Conservation (phyloP, 495 filamentous ascomycete genomes). For the Lophiotrema nucula region DNA sequence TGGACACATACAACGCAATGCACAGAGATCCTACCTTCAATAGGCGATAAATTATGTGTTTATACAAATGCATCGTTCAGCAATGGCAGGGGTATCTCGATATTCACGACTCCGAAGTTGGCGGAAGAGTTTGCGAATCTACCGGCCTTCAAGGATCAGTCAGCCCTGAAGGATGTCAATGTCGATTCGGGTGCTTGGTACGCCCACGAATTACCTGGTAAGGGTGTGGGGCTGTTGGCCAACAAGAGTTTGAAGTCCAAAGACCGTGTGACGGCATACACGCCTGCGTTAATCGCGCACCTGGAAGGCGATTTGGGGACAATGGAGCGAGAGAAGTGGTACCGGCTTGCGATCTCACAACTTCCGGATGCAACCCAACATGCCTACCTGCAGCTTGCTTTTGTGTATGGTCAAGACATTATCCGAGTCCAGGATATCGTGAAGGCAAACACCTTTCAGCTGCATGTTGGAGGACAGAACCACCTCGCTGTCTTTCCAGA, state of each 20-base stretch:
- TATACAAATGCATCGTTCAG: constrained; percentile 27
- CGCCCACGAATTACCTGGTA: constrained; percentile 17
- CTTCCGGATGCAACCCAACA: constrained; percentile 19
- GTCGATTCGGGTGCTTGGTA: constrained; percentile 19
- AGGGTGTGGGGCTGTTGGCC: constrained; percentile 28
- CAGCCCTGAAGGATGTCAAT: constrained; percentile 13
- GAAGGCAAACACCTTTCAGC: constrained; percentile 33
- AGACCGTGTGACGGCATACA: constrained; percentile 25
- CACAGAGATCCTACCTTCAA: constrained; percentile 4
- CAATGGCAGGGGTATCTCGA: constrained; percentile 27
- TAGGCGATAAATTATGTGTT: constrained; percentile 25
- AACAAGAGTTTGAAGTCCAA: constrained; percentile 13
- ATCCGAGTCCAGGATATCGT: constrained; percentile 28
- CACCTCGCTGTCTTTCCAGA: constrained; percentile 31
- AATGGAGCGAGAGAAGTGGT: constrained; percentile 28
- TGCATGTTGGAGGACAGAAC: constrained; percentile 25
- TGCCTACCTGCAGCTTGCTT: constrained; percentile 12
- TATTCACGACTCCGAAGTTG: constrained; percentile 31
- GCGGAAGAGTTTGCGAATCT: constrained; percentile 23
- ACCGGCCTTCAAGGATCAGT: constrained; percentile 17
- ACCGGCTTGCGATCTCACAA: constrained; percentile 22
- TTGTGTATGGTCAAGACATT: constrained; percentile 6
- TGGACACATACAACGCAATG: constrained; percentile 27
- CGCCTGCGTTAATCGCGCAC: constrained; percentile 24
- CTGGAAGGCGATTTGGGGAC: constrained; percentile 17